These are phyloP conservation scores for Castanopsis chinensis DNA, from an alignment of 306 rosid species.

Conservation along the genomic window DNA sequence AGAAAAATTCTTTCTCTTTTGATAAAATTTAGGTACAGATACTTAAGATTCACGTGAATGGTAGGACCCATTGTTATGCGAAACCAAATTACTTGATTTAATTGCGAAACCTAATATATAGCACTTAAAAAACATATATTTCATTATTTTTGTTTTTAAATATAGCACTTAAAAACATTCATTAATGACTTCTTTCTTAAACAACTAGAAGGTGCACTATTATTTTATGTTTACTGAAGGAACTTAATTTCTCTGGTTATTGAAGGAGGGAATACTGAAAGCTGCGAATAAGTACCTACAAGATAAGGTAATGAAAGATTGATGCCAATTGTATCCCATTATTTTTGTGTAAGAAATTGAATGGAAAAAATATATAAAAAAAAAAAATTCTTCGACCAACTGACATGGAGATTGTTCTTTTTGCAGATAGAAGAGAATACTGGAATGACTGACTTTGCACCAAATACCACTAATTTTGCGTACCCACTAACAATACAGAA, in stretches of 20 bases:
- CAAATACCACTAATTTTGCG: conserved; percentile 35
- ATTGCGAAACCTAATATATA: background rate
- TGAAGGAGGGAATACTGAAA: conserved; percentile 58
- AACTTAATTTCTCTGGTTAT: background rate
- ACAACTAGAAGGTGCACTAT: no score
- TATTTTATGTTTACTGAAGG: no score
- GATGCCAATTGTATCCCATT: background rate
- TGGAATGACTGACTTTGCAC: conserved; percentile 32
- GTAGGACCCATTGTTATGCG: accelerated
- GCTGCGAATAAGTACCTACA: conserved; percentile 57
- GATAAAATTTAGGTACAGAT: background rate
- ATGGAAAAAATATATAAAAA: background rate
- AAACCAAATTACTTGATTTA: background rate
- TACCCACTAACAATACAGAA: conserved; percentile 55
- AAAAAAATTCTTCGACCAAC: background rate
- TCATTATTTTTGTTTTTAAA: background rate
- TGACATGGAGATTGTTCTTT: background rate
- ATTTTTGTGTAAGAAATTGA: background rate
- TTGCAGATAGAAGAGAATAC: conserved; percentile 59
- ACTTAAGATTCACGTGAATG: no score
- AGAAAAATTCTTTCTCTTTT: background rate
- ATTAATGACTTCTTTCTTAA: no score
- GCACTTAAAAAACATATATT: no score
- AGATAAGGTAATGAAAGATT: conserved; percentile 40
- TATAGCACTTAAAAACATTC: no score